A percentile compares a stretch with the other conserved stretches of the same genome.
Conservation (phyloP, 768 basidiomycete genomes). For the Lactifluus subvellereus region DNA sequence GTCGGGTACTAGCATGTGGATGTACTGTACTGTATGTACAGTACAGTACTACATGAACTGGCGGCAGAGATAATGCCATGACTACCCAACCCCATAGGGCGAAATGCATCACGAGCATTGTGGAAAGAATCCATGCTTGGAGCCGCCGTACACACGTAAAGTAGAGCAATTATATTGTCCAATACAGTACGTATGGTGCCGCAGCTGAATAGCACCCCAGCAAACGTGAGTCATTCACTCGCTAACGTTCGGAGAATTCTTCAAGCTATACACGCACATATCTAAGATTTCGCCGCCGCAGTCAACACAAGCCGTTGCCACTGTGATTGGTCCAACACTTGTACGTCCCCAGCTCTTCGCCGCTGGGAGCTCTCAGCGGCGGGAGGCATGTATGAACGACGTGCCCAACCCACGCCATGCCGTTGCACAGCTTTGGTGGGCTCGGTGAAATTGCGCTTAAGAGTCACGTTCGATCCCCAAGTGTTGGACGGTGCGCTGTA, state of each 20-base stretch:
- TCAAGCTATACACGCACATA: background rate
- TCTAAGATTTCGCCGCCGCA: constrained; percentile 8
- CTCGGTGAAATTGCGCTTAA: background rate
- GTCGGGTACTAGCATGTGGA: background rate
- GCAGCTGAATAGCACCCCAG: background rate
- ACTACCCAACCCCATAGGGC: background rate
- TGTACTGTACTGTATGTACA: background rate
- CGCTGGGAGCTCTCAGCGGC: background rate
- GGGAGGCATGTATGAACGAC: background rate
- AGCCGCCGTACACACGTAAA: background rate
- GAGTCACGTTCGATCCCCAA: background rate
- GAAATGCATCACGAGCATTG: background rate
- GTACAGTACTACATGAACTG: background rate
- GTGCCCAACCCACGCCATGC: background rate
- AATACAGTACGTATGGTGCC: background rate
- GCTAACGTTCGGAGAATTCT: background rate
- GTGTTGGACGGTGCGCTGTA: background rate
- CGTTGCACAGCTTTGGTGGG: background rate
- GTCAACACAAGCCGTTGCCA: constrained; percentile 16
- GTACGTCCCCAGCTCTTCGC: background rate
- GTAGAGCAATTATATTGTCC: background rate
- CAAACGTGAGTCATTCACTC: background rate
- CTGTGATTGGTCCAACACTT: constrained; percentile 7
- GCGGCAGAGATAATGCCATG: background rate
- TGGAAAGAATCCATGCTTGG: background rate